Conservation (phyloP, 163 green algal species). For the Botryococcus braunii region DNA sequence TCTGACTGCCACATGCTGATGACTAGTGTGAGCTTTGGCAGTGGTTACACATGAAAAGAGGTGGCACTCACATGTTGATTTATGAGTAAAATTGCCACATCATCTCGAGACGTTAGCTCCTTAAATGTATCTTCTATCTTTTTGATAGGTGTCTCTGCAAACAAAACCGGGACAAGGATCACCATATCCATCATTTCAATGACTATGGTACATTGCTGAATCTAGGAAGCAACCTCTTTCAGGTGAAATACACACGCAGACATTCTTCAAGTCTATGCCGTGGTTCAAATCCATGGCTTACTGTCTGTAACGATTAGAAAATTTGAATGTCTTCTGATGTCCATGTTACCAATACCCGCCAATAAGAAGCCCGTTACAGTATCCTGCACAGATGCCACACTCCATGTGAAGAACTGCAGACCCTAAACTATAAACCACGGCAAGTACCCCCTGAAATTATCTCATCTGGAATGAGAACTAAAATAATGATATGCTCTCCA, state of each 20-base stretch:
- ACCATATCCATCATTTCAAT: not conserved
- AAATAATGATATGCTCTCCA: not conserved
- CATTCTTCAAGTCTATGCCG: conserved; percentile 1
- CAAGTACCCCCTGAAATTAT: not conserved
- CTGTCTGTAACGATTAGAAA: conserved; percentile 92
- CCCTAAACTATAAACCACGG: not conserved
- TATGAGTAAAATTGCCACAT: conserved; percentile 96
- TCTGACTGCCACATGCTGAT: too few species aligned
- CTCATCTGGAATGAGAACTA: not conserved
- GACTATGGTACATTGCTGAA: not conserved
- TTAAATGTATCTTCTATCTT: conserved; percentile 89
- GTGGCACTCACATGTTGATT: conserved; percentile 71
- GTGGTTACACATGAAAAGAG: too few species aligned
- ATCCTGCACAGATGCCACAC: conserved; percentile 51
- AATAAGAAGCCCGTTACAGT: conserved; percentile 97
- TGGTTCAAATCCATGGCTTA: conserved; percentile 17
- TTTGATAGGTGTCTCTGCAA: conserved; percentile 72
- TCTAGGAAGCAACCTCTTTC: not conserved
- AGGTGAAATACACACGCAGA: not conserved
- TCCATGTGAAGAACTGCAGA: not conserved
- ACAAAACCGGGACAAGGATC: not conserved
- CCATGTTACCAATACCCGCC: conserved; percentile 87
- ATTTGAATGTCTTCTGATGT: conserved; percentile 84
- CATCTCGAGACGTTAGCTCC: conserved; percentile 84
- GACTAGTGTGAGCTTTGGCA: too few species aligned